Base-by-base conservation (phyloP, 1,139 yeast genomes). In the Magnusiomyces sp. region DNA sequence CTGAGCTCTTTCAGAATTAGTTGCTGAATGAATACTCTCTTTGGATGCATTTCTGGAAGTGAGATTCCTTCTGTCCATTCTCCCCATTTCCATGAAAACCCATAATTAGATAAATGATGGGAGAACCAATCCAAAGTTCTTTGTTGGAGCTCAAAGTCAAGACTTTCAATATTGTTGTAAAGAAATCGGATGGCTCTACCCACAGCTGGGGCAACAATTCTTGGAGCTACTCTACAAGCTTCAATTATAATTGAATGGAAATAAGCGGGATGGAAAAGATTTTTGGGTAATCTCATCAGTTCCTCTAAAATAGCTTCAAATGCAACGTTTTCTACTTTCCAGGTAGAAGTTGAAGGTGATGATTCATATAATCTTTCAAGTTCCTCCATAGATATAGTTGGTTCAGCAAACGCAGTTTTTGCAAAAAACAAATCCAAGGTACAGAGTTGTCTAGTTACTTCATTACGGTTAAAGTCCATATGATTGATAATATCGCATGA, bases 31-130 rank as follows among this genome's bases (percentile, higher is more conserved):
- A 92, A 85, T 47, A 76, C 79, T 56, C 78, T 75, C 58, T 80
- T 81, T 14, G 97, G 97, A 63, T 87, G 92, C 59, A 76, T 77
- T 4, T 59, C 63, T 16, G 58, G 54, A 36, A 65, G 53, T 34
- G 60, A 56, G 16, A 60, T 51, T 13, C 54, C 59, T 11, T 60
- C 65, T 2, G 55, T 62, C 98, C 98, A 94, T 66, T 90, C 98
- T 57, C 80, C 82, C 99, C 99, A 92, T 63, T 89, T 89, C 99
- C 99, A 94, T 43, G 92, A 86, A 67, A 88, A 94, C 54, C 86
- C 90, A 67, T 92, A 94, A 65, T 92, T 92, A 58, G 95, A 84
- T 63, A 94, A 77, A 68, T 94, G 98, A 52, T 87, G 83, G 2
- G 95, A 77, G 74, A 94, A 83, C 98, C 98, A 94, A 65, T 87